Conservation (phyloP, 2,329 filamentous ascomycete species). For the Tothia fuscella region DNA sequence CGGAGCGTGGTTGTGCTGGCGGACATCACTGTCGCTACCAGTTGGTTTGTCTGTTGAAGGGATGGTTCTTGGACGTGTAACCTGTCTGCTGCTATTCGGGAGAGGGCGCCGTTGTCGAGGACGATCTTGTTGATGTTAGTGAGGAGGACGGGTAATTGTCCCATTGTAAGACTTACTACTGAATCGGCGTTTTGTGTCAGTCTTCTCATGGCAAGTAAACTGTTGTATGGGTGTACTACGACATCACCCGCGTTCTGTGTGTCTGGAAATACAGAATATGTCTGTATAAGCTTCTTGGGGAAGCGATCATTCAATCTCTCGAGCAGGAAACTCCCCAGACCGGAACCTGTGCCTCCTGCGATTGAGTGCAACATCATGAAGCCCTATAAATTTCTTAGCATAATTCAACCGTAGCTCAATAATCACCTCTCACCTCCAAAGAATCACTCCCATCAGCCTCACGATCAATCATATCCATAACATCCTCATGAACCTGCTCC, state of each 20-base stretch:
- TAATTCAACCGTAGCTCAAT: constrained; percentile 28
- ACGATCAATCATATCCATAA: constrained; percentile 98
- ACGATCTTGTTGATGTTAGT: constrained; percentile 46
- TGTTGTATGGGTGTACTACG: constrained; percentile 97
- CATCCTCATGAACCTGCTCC: constrained; percentile 85
- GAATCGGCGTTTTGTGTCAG: constrained; percentile 95
- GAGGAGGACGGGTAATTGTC: not conserved
- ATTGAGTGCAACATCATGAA: constrained; percentile 99
- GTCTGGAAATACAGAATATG: constrained; percentile 96
- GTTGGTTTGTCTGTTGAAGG: constrained; percentile 94
- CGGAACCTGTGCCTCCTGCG: constrained; percentile 89
- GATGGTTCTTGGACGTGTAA: constrained; percentile 92
- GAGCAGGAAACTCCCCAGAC: constrained; percentile 87
- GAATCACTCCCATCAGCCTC: constrained; percentile 97
- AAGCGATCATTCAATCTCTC: constrained; percentile 95
- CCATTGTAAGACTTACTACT: constrained; percentile 45
- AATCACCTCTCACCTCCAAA: too few species aligned
- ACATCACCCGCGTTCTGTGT: constrained; percentile 79
- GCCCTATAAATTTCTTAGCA: constrained; percentile 44
- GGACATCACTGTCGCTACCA: constrained; percentile 97
- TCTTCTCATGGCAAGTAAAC: constrained; percentile 77
- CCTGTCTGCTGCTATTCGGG: constrained; percentile 85
- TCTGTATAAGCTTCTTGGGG: constrained; percentile 98
- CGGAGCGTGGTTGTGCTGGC: constrained; percentile 91
- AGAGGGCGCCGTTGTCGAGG: constrained; percentile 87